These are phyloP conservation scores for Penicillium expansum DNA, from an alignment of 2,329 filamentous ascomycete species.

Conservation along the genomic window DNA sequence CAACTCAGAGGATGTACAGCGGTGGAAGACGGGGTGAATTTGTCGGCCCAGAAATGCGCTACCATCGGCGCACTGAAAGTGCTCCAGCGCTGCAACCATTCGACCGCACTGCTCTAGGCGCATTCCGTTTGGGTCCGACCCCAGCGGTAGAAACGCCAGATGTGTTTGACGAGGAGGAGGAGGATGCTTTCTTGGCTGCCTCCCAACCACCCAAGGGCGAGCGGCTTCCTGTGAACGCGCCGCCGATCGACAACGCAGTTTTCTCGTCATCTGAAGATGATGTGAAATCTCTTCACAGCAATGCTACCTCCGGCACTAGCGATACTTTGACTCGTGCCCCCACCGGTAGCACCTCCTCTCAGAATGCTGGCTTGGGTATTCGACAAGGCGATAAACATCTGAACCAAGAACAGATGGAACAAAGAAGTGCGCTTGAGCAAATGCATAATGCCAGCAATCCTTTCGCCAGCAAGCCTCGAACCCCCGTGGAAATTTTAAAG, in stretches of 20 bases:
- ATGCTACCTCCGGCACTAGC: conserved; percentile 26
- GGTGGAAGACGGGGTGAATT: conserved; percentile 48
- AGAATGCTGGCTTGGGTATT: conserved; percentile 32
- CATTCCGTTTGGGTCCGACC: conserved; percentile 39
- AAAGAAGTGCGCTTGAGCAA: conserved; percentile 11
- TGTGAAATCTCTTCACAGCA: conserved; percentile 24
- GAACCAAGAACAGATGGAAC: background rate
- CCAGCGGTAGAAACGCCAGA: conserved; percentile 43
- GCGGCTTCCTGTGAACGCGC: conserved; percentile 1
- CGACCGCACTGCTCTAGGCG: conserved; percentile 42
- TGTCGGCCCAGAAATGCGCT: conserved; percentile 49
- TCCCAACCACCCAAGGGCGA: conserved; percentile 29
- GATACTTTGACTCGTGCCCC: conserved; percentile 22
- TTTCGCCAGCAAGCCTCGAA: conserved; percentile 23
- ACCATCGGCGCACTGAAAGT: conserved; percentile 51
- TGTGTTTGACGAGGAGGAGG: conserved; percentile 52
- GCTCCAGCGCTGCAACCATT: conserved; percentile 50
- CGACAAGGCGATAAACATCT: conserved; percentile 17
- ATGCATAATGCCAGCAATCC: conserved; percentile 22
- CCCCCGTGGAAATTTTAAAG: conserved; percentile 31
- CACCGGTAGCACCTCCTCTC: conserved; percentile 4
- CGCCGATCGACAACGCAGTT: conserved; percentile 7
- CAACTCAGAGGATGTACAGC: conserved; percentile 49
- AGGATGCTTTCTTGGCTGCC: conserved; percentile 49
- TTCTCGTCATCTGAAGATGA: conserved; percentile 18